These are phyloP conservation scores for Mortierella sp. DNA, from an alignment of 371 early-diverging fungal genomes.

Conservation along the genomic window DNA sequence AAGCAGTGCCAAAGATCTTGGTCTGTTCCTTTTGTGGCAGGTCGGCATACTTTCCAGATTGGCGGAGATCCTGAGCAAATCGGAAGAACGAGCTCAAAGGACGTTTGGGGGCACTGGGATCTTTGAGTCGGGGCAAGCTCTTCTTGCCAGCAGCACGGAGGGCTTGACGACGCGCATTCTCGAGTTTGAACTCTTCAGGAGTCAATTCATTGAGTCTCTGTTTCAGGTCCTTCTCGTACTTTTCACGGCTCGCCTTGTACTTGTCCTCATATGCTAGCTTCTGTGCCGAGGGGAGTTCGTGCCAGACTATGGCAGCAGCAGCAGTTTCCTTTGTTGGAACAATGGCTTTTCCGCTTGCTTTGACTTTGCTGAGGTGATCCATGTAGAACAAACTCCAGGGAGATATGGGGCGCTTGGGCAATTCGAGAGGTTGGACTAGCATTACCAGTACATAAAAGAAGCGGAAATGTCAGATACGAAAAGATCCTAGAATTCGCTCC, in stretches of 20 bases:
- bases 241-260: slow-evolving; percentile 42
- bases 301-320: slow-evolving; percentile 30
- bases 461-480: background rate
- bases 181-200: slow-evolving; percentile 59
- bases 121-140: slow-evolving; percentile 57
- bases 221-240: slow-evolving; percentile 45
- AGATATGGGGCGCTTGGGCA: slow-evolving; percentile 62
- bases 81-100: slow-evolving; percentile 59
- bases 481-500: background rate
- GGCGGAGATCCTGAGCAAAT: slow-evolving; percentile 55
- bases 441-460: background rate
- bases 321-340: slow-evolving; percentile 29
- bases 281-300: slow-evolving; percentile 17
- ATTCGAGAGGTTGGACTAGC: slow-evolving; percentile 30
- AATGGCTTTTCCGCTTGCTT: slow-evolving; percentile 44
- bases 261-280: slow-evolving; percentile 51
- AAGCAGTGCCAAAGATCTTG: slow-evolving; percentile 42
- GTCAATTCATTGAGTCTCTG: slow-evolving; percentile 58
- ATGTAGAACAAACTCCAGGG: slow-evolving; percentile 61
- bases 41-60: slow-evolving; percentile 29
- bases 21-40: slow-evolving; percentile 52
- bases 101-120: slow-evolving; percentile 72
- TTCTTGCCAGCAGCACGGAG: slow-evolving; percentile 56
- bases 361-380: slow-evolving; percentile 56
- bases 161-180: slow-evolving; percentile 59